phyloP scores from a whole-genome alignment of 2,329 filamentous ascomycete species.

The Cryphonectria nitschkei region DNA sequence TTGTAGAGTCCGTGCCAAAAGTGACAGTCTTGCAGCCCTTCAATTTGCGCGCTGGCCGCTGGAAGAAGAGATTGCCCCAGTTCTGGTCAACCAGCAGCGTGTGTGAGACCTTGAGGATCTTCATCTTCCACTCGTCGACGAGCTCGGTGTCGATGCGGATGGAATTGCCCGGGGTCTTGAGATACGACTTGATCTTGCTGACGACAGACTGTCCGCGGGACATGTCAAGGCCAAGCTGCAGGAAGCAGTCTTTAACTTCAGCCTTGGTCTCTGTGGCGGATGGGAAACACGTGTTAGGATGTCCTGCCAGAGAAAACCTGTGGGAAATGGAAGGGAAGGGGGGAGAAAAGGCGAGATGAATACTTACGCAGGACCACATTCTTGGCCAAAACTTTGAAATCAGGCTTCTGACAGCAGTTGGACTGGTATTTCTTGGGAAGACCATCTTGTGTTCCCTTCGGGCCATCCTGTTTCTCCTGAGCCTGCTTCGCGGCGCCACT shows the following conservation, averaged over 20 bases:
- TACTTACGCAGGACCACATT: constrained; percentile 21
- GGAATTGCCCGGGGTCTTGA: constrained; percentile 25
- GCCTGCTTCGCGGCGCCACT: no score
- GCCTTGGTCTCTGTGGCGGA: not conserved
- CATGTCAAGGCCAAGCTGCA: constrained; percentile 21
- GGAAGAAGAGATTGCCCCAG: constrained; percentile 21
- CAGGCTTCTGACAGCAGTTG: not conserved
- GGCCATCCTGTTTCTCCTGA: no score
- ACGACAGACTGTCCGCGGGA: constrained; percentile 4
- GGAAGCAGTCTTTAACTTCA: not conserved
- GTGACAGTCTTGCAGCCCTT: constrained; percentile 8
- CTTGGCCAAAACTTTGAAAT: constrained; percentile 12
- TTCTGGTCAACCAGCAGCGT: constrained; percentile 11
- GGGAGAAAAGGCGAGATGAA: not conserved
- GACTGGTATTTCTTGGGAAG: constrained; percentile 19
- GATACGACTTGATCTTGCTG: constrained; percentile 4
- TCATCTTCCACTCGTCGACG: constrained; percentile 6
- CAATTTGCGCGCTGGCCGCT: not conserved
- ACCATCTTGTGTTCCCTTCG: not conserved
- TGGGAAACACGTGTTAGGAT: not conserved
- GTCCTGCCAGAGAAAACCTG: not conserved
- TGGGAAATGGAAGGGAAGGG: not conserved
- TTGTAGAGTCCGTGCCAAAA: constrained; percentile 10
- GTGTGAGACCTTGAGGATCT: constrained; percentile 18
- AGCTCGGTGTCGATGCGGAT: constrained; percentile 12